Evolutionary conservation across 2,329 filamentous ascomycete genomes (phyloP).

Genomic region (Fusarium sp.): DNA sequence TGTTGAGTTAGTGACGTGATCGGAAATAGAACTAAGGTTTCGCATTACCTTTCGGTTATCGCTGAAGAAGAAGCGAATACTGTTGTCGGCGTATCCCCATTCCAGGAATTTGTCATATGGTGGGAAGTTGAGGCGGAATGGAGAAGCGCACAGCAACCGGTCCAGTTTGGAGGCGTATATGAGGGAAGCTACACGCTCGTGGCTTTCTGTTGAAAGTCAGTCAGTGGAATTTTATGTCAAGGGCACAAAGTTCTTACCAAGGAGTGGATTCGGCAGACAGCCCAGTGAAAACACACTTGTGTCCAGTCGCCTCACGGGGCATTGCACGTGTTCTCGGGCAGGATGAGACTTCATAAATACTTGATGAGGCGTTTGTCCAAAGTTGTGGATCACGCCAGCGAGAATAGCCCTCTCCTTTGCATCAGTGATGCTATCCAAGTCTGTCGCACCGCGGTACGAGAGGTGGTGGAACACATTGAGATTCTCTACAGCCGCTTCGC

Average conservation of each 20-base stretch:
- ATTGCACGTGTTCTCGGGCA: slow-evolving; percentile 75
- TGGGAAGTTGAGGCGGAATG: slow-evolving; percentile 88
- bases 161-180: slow-evolving; percentile 84
- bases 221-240: background rate
- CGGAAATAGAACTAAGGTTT: slow-evolving; percentile 5
- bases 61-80: slow-evolving; percentile 88
- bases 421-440: slow-evolving; percentile 91
- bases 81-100: slow-evolving; percentile 96
- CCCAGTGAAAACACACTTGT: slow-evolving; percentile 81
- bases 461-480: slow-evolving; percentile 97
- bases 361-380: slow-evolving; percentile 96
- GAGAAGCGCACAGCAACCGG: slow-evolving; percentile 83
- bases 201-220: slow-evolving; percentile 63
- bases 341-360: slow-evolving; percentile 88
- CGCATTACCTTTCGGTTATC: slow-evolving; percentile 78
- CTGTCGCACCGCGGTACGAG: slow-evolving; percentile 93
- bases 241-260: slow-evolving; percentile 62
- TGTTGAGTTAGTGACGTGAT: slow-evolving; percentile 47
- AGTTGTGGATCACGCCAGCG: slow-evolving; percentile 98
- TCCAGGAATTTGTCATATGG: slow-evolving; percentile 95
- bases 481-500: slow-evolving; percentile 90
- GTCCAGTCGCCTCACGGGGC: slow-evolving; percentile 79
- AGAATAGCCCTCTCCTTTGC: slow-evolving; percentile 88
- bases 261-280: slow-evolving; percentile 81
- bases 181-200: slow-evolving; percentile 84